Evolutionary conservation across 257 asterid species (phyloP).

Genomic region (Thymus quinquecostatus): DNA sequence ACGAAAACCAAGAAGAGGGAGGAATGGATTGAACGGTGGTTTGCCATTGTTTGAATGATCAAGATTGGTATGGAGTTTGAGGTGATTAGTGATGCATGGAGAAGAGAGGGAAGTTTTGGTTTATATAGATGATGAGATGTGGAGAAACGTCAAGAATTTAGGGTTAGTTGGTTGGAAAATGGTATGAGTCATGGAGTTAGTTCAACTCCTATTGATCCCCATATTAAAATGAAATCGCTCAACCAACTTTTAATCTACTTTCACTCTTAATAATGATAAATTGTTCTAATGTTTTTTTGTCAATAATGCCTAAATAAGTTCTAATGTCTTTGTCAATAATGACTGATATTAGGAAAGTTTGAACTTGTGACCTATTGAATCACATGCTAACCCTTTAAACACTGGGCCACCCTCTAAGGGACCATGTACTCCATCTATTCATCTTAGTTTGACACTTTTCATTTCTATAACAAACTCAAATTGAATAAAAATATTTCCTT

Average conservation of each 20-base stretch:
- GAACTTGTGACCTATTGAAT: too few species aligned
- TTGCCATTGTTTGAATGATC: constrained; percentile 25
- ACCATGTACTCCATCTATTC: too few species aligned
- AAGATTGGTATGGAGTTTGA: neutral
- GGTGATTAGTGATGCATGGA: neutral
- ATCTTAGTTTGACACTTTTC: too few species aligned
- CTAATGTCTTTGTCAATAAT: too few species aligned
- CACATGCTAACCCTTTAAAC: too few species aligned
- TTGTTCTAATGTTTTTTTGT: too few species aligned
- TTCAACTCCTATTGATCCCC: constrained; percentile 1
- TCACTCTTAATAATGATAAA: too few species aligned
- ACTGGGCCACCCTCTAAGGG: too few species aligned
- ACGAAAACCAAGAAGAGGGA: constrained; percentile 12
- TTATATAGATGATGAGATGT: neutral
- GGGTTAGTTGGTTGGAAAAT: neutral
- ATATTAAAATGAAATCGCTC: neutral
- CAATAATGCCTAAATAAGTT: too few species aligned
- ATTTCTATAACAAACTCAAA: too few species aligned
- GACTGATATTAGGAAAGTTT: too few species aligned
- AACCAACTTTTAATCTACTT: neutral
- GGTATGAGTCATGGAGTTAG: neutral
- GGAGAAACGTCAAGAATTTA: neutral
- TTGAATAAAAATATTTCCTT: too few species aligned
- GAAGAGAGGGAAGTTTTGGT: neutral
- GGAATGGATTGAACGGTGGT: neutral